Base-by-base conservation (phyloP, 2,329 filamentous ascomycete species). In the Sphaerulina vaccinii region DNA sequence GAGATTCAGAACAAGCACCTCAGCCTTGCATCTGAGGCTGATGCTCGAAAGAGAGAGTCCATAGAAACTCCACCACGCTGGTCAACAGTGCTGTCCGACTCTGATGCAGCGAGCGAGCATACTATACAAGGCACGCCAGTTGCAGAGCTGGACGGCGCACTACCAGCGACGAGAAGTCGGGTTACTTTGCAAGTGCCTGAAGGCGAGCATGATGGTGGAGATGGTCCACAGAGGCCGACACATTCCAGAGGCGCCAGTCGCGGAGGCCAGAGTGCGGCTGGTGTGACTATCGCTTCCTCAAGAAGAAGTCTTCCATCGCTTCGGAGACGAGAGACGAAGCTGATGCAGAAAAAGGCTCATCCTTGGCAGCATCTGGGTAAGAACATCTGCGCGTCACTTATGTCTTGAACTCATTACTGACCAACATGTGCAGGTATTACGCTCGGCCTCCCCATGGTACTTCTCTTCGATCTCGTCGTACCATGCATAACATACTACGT, bases 401-500 rank as follows among this genome's bases (percentile, higher is more conserved):
- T 15, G 19, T 6, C 18, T 18, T 32, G n/a, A 15, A 27, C 18
- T 10, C 15, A 36, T 38, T 51, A 24, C 53, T 29, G 16, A 29
- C 38, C 13, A 10, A n/a, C n/a, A 21, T 56, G 58, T 46, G 22
- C 61, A 16, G 61, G 63, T 2, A 65, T 67, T 32, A 66, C 65
- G 1, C 56, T 67, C 9, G 65, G 65, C 10, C 43, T 62, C 4
- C 65, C 65, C 7, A 65, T 65, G 59, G 62, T 67, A 32, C 36
- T 65, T 11, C 44, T 65, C 13, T 66, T 66, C 57, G 65, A 67
- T 38, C 51, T 67, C 27, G 52, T 66, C 19, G 58, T 67, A 2
- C 65, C 65, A 4, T 63, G 59, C 56, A 65, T 67, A 19, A 61
- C 66, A 24, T 67, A 66, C 58, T 67, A 67, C 49, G 57, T 57